A percentile compares a stretch with the other conserved stretches of the same genome.
These are phyloP conservation scores for Quillaja saponaria DNA, from an alignment of 306 rosid species.

Conservation along the genomic window DNA sequence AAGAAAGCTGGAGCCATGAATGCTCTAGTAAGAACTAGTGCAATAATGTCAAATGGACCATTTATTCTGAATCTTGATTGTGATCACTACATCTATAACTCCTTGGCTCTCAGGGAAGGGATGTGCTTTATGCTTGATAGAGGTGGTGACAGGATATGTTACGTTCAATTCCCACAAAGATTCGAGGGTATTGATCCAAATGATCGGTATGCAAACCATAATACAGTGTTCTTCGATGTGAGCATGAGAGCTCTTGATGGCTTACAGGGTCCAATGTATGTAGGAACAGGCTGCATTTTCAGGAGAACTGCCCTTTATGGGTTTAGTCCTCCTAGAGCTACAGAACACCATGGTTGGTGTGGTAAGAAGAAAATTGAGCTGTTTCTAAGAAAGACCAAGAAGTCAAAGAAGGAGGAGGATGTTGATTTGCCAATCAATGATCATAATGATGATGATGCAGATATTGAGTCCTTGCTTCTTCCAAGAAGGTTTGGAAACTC, in stretches of 20 bases:
- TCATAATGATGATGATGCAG: conserved; percentile 62
- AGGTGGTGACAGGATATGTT: conserved; percentile 83
- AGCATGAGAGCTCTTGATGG: conserved; percentile 92
- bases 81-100: conserved; percentile 81
- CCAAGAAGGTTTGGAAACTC: conserved; percentile 85
- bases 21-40: conserved; percentile 80
- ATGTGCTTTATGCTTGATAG: conserved; percentile 94
- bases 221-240: conserved; percentile 85
- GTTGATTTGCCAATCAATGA: conserved; percentile 50
- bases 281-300: conserved; percentile 86
- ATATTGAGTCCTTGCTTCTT: conserved; percentile 74
- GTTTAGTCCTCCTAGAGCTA: conserved; percentile 81
- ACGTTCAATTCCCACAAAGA: conserved; percentile 86
- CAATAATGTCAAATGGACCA: conserved; percentile 90
- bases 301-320: conserved; percentile 86
- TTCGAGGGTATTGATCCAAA: conserved; percentile 85
- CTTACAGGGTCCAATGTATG: conserved; percentile 86
- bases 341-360: conserved; percentile 80
- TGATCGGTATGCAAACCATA: conserved; percentile 83
- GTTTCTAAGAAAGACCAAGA: conserved; percentile 53
- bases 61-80: conserved; percentile 84
- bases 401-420: conserved; percentile 59
- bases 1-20: conserved; percentile 96
- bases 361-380: conserved; percentile 66
- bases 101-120: conserved; percentile 80